Evolutionary conservation across 176 grass and related monocot genomes (phyloP).

Genomic region (Microstegium vimineum): DNA sequence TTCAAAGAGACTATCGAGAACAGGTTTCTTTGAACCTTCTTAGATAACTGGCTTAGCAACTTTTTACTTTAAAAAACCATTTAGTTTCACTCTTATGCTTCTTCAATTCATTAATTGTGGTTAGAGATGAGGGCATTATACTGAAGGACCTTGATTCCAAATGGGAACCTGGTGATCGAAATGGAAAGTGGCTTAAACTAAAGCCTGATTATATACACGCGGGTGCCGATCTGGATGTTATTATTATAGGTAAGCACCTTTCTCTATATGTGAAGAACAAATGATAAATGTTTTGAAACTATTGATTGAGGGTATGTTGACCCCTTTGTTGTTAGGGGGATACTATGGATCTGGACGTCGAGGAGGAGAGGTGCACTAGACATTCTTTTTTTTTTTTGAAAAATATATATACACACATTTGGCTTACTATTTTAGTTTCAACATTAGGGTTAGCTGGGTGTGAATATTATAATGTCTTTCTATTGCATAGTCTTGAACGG

Average conservation of each 20-base stretch:
- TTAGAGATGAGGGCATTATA: slow-evolving; percentile 91
- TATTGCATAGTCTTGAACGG: neutral
- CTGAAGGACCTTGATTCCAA: slow-evolving; percentile 91
- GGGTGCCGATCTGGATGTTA: slow-evolving; percentile 92
- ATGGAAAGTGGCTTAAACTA: slow-evolving; percentile 93
- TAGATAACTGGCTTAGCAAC: neutral
- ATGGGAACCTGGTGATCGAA: slow-evolving; percentile 92
- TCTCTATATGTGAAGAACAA: slow-evolving; percentile 2
- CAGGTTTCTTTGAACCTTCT: slow-evolving; percentile 48
- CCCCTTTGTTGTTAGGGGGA: slow-evolving; percentile 55
- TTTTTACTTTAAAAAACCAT: neutral
- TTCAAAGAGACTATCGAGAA: slow-evolving; percentile 94
- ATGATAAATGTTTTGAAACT: neutral
- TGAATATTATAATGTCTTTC: slow-evolving; percentile 15
- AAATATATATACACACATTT: neutral
- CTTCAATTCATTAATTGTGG: slow-evolving; percentile 11
- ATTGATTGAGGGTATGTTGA: slow-evolving; percentile 17
- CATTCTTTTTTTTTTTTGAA: slow-evolving; percentile 24
- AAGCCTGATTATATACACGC: slow-evolving; percentile 96
- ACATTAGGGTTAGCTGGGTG: neutral
- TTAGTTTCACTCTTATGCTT: slow-evolving; percentile 12
- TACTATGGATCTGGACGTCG: slow-evolving; percentile 94
- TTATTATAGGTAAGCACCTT: slow-evolving; percentile 80
- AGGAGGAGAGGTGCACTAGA: slow-evolving; percentile 67
- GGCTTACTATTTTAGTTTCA: neutral